Evolutionary conservation across 2,329 filamentous ascomycete genomes (phyloP).

Genomic region (Neopestalotiopsis rosae): DNA sequence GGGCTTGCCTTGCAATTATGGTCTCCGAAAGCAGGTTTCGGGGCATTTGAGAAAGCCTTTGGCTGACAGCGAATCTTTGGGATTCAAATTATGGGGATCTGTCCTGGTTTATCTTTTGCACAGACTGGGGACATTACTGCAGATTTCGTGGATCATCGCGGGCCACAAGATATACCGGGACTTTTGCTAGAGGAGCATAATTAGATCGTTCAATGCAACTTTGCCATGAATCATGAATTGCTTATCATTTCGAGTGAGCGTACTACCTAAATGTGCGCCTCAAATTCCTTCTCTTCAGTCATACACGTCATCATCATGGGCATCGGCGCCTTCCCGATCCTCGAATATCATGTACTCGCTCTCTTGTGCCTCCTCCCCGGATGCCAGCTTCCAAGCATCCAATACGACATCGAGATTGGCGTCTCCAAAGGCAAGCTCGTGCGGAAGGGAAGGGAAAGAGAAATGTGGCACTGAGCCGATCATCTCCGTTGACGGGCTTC

Average conservation of each 20-base stretch:
- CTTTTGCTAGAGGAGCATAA: no score
- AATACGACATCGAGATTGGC: slow-evolving; percentile 68
- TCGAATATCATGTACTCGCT: slow-evolving; percentile 78
- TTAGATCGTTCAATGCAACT: not conserved
- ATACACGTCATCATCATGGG: slow-evolving; percentile 61
- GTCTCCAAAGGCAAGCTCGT: slow-evolving; percentile 79
- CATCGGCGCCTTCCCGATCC: slow-evolving; percentile 70
- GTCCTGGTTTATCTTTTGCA: no score
- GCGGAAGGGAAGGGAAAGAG: slow-evolving; percentile 61
- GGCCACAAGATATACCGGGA: not conserved
- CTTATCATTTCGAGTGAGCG: not conserved
- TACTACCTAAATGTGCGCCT: not conserved
- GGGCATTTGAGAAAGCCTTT: no score
- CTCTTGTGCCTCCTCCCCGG: slow-evolving; percentile 54
- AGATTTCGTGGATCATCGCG: no score
- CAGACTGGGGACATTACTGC: no score
- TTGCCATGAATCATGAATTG: not conserved
- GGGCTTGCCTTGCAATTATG: no score
- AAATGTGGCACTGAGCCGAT: slow-evolving; percentile 50
- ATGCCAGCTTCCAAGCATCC: slow-evolving; percentile 71
- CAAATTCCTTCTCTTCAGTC: slow-evolving; percentile 36
- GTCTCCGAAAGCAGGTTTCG: no score
- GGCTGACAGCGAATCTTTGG: no score
- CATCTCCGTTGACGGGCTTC: slow-evolving; percentile 31
- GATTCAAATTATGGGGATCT: no score